These are phyloP conservation scores for Paraphoma chrysanthemicola DNA, from an alignment of 2,329 filamentous ascomycete genomes.

Conservation along the genomic window DNA sequence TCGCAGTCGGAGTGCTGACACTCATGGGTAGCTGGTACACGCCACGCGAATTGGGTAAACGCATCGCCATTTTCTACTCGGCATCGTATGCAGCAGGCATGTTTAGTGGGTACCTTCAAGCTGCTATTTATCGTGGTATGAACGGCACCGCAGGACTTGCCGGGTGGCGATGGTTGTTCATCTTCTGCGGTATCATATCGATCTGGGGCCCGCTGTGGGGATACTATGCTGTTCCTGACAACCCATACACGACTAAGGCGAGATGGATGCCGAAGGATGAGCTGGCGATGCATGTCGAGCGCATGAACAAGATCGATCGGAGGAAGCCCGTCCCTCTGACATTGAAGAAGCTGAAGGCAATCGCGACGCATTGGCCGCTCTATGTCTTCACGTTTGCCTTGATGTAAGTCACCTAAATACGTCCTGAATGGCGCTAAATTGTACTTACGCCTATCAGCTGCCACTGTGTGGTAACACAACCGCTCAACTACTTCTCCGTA, in stretches of 20 bases:
- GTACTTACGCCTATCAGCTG: not conserved
- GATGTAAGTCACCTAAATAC: slow-evolving; percentile 4
- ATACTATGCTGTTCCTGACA: slow-evolving; percentile 34
- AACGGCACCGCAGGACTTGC: slow-evolving; percentile 23
- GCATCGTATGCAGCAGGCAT: slow-evolving; percentile 21
- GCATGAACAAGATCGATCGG: slow-evolving; percentile 14
- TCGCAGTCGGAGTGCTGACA: slow-evolving; percentile 40
- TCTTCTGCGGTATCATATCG: slow-evolving; percentile 37
- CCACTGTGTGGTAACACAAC: slow-evolving; percentile 17
- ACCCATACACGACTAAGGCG: slow-evolving; percentile 15
- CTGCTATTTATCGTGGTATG: slow-evolving; percentile 10
- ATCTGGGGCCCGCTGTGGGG: slow-evolving; percentile 51
- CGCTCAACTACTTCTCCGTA: slow-evolving; percentile 19
- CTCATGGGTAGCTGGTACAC: slow-evolving; percentile 42
- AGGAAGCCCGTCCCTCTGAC: slow-evolving; percentile 14
- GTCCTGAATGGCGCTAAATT: not conserved
- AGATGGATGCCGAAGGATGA: slow-evolving; percentile 19
- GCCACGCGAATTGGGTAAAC: slow-evolving; percentile 11
- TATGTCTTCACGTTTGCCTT: slow-evolving; percentile 18
- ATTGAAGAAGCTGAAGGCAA: slow-evolving; percentile 10
- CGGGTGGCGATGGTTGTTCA: slow-evolving; percentile 43
- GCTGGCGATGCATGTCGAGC: slow-evolving; percentile 2
- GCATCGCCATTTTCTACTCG: slow-evolving; percentile 14
- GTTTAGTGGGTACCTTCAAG: slow-evolving; percentile 18
- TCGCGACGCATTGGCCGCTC: slow-evolving; percentile 11